Evolutionary conservation across 192 early-diverging fungal species (phyloP).

Genomic region (Podila minutissima): DNA sequence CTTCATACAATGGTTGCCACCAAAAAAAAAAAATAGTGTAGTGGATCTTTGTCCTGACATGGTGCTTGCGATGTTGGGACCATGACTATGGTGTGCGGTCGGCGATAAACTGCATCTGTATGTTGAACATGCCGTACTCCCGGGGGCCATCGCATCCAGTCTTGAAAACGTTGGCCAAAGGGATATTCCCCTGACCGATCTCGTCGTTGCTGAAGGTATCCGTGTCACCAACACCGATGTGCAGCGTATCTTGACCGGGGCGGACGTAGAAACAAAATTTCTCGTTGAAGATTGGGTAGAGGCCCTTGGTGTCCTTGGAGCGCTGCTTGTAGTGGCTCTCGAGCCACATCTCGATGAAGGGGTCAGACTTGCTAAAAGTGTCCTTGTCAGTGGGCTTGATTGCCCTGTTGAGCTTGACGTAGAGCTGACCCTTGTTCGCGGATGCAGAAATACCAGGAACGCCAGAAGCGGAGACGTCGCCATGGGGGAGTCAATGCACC

Average conservation of each 20-base stretch:
- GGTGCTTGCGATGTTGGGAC: background rate
- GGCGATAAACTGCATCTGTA: slow-evolving; percentile 39
- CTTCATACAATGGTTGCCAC: no score
- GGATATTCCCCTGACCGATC: slow-evolving; percentile 43
- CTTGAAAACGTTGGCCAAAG: slow-evolving; percentile 32
- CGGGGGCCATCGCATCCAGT: slow-evolving; percentile 23
- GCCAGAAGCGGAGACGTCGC: background rate
- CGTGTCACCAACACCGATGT: no score
- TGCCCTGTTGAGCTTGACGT: slow-evolving; percentile 34
- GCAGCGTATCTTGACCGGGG: slow-evolving; percentile 12
- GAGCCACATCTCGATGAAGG: slow-evolving; percentile 44
- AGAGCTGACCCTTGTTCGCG: slow-evolving; percentile 17
- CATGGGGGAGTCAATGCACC: background rate
- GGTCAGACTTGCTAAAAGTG: slow-evolving; percentile 12
- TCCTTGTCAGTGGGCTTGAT: slow-evolving; percentile 21
- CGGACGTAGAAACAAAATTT: slow-evolving; percentile 36
- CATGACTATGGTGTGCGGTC: background rate
- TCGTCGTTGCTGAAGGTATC: slow-evolving; percentile 41
- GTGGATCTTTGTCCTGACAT: no score
- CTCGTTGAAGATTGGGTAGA: slow-evolving; percentile 29
- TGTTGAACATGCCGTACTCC: slow-evolving; percentile 45
- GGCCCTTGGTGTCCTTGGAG: slow-evolving; percentile 25
- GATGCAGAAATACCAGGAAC: background rate
- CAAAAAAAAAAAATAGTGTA: no score
- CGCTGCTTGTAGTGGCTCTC: slow-evolving; percentile 32